Conservation (phyloP, 2,329 filamentous ascomycete species). For the Dissoconium aciculare region DNA sequence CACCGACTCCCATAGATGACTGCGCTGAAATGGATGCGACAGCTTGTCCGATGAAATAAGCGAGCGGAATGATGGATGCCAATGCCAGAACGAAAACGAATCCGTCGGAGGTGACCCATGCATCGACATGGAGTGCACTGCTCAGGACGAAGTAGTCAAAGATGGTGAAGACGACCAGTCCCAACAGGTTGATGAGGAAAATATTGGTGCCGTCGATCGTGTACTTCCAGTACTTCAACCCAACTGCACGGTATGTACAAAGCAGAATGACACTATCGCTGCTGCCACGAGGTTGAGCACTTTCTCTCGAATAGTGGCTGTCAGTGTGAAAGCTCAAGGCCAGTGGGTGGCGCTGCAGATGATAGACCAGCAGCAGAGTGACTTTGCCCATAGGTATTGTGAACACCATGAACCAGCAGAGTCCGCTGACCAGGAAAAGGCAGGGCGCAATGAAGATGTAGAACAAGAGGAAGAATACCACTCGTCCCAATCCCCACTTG, state of each 20-base stretch:
- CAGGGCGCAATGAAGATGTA: slow-evolving; percentile 81
- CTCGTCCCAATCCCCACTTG: slow-evolving; percentile 84
- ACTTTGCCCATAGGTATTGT: slow-evolving; percentile 98
- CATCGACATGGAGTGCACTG: slow-evolving; percentile 51
- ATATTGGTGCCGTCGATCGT: slow-evolving; percentile 97
- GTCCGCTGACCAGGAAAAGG: slow-evolving; percentile 66
- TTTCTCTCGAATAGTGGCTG: slow-evolving; percentile 51
- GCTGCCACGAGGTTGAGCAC: slow-evolving; percentile 41
- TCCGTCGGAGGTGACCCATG: slow-evolving; percentile 63
- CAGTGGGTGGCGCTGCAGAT: slow-evolving; percentile 80
- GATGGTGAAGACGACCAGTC: slow-evolving; percentile 84
- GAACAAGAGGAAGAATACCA: slow-evolving; percentile 94
- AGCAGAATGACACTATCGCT: slow-evolving; percentile 58
- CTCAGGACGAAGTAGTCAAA: slow-evolving; percentile 77
- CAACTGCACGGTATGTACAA: slow-evolving; percentile 92
- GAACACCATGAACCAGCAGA: slow-evolving; percentile 96
- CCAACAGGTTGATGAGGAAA: slow-evolving; percentile 94
- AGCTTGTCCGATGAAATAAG: slow-evolving; percentile 97
- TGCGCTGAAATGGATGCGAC: slow-evolving; percentile 97
- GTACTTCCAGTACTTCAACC: slow-evolving; percentile 97
- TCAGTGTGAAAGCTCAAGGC: slow-evolving; percentile 89
- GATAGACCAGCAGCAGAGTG: slow-evolving; percentile 75
- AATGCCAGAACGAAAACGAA: slow-evolving; percentile 75
- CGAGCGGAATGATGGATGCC: slow-evolving; percentile 85
- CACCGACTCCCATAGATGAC: slow-evolving; percentile 94